Evolutionary conservation across 371 early-diverging fungal genomes (phyloP), one percentile per base, ranked within the genome.

Genomic region (Neoconidiobolus thromboides): DNA sequence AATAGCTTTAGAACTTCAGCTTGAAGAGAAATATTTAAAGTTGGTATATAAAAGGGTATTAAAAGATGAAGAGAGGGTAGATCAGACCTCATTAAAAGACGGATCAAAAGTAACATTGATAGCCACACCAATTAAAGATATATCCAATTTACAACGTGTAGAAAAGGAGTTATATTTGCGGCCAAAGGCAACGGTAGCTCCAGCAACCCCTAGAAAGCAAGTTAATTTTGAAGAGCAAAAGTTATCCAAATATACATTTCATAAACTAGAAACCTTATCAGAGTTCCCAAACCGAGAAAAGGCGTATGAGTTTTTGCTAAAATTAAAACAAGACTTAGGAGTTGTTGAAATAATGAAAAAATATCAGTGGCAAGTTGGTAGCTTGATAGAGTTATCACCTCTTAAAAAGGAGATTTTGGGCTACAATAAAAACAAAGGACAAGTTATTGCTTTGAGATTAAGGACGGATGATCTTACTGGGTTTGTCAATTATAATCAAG

Each of bases 391-490:
- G 65, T 68, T 92, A 57, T 85, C 87, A 40, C 91, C 94, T 0
- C 69, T 69, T 15, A 88, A 92, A 57, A 68, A 69, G 37, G 67
- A 82, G 2, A 86, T 94, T 42, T 71, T 94, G 39, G 94, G 93
- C 3, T 91, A 84, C 68, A 93, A 93, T 68, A 69, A 79, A 39
- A 92, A 91, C 71, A 74, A 73, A 52, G 94, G 94, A 9, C 73
- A 85, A 54, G 66, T 76, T 37, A 91, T 94, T 61, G 83, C 93
- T 0, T 62, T 92, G n/a, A 73, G 93, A 43, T 65, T 94, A 50
- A 75, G 93, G 42, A 90, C 93, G 0, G 82, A 90, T 66, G 85
- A 83, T 63, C 67, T 91, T 55, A 78, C 79, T n/a, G 93, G 93
- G 1, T 94, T 94, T 64, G 70, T 93, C 39, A 78, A 81, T 60